Conservation (phyloP, 176 grass and related monocot genomes). For the Pharus latifolius region DNA sequence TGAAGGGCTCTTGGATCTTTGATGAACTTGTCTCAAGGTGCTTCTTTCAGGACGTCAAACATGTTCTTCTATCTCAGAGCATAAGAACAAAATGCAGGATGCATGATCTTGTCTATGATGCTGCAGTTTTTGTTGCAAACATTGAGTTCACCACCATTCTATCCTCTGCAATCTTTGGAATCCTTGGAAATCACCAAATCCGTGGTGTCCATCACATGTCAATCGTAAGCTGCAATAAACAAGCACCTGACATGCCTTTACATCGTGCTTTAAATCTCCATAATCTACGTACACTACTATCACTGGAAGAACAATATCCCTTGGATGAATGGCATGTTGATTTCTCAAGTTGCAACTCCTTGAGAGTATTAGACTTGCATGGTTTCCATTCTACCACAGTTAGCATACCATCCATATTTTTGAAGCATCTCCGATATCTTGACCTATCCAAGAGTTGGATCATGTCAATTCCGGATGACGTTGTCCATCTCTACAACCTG, state of each 20-base stretch:
- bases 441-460: neutral
- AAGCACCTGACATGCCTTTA: too few species aligned
- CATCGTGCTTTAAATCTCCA: too few species aligned
- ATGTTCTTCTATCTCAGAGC: neutral
- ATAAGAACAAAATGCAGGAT: conserved; percentile 2
- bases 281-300: neutral
- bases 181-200: too few species aligned
- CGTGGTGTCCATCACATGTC: too few species aligned
- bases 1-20: conserved; percentile 12
- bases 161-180: too few species aligned
- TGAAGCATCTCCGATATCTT: conserved; percentile 7
- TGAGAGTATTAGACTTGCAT: neutral
- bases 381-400: neutral
- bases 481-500: neutral
- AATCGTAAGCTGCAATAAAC: too few species aligned
- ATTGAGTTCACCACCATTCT: too few species aligned
- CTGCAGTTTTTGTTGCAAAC: too few species aligned
- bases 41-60: conserved; percentile 18
- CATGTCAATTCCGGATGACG: neutral
- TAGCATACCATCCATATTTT: neutral
- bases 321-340: neutral
- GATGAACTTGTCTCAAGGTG: conserved; percentile 11
- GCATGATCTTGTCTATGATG: conserved; percentile 28
- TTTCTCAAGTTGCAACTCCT: neutral
- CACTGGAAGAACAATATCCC: neutral